Conservation (phyloP, 148 eudicot species). For the Dysphania ambrosioides region DNA sequence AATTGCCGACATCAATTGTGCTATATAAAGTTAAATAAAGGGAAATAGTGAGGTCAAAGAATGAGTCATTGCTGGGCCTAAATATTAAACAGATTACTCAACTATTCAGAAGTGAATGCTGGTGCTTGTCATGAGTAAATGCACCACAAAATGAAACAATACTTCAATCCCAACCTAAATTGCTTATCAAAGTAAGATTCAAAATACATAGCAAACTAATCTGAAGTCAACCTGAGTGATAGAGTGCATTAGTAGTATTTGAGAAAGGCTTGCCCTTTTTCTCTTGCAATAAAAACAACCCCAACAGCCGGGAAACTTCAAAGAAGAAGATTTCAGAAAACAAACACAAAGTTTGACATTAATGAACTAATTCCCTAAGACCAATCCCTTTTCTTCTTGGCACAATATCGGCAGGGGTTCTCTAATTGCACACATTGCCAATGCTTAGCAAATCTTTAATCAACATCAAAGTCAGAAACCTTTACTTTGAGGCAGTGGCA, state of each 20-base stretch:
- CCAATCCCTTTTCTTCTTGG: background rate
- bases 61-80: background rate
- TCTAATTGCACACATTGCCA: background rate
- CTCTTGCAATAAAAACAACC: background rate
- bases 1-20: background rate
- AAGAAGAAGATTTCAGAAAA: background rate
- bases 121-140: conserved; percentile 2
- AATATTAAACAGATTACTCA: background rate
- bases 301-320: background rate
- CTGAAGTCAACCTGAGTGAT: background rate
- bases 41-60: background rate
- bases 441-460: background rate
- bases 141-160: background rate
- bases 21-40: background rate
- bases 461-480: background rate
- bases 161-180: background rate
- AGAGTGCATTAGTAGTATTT: background rate
- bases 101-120: background rate
- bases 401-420: background rate
- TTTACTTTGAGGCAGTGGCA: background rate
- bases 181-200: conserved; percentile 3
- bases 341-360: background rate
- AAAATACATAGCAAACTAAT: background rate
- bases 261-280: background rate
- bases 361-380: background rate